Percentiles rank a stretch among this genome's conserved stretches.
These are phyloP conservation scores for Boletus speciosus DNA, from an alignment of 768 basidiomycete species.

Conservation along the genomic window DNA sequence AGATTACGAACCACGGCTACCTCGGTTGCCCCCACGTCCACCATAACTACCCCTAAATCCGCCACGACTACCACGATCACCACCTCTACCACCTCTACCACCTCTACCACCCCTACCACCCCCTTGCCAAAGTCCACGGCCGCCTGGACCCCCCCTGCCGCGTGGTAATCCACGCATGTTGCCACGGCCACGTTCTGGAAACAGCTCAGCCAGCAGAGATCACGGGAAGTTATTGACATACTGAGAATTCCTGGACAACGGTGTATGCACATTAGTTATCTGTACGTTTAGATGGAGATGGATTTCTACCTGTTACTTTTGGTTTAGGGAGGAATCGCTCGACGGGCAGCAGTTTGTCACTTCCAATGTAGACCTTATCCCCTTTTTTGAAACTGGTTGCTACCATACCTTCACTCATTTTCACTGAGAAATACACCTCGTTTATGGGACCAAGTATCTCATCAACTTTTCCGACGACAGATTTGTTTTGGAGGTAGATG, in stretches of 20 bases:
- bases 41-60: constrained; percentile 47
- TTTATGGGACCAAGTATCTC: constrained; percentile 99
- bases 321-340: constrained; percentile 97
- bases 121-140: constrained; percentile 36
- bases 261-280: background rate
- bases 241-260: constrained; percentile 28
- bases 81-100: constrained; percentile 37
- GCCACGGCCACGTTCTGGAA: constrained; percentile 46
- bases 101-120: constrained; percentile 38
- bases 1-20: constrained; percentile 48
- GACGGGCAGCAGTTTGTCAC: constrained; percentile 95
- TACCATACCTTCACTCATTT: constrained; percentile 95
- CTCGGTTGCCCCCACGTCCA: constrained; percentile 39
- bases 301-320: constrained; percentile 69
- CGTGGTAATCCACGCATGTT: constrained; percentile 23
- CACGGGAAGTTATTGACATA: constrained; percentile 5
- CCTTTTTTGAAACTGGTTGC: constrained; percentile 95
- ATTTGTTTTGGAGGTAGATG: constrained; percentile 96
- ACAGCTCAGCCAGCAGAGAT: constrained; percentile 29
- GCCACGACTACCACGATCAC: constrained; percentile 42
- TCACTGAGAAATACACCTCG: constrained; percentile 96
- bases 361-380: constrained; percentile 95
- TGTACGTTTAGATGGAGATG: constrained; percentile 11
- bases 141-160: constrained; percentile 24
- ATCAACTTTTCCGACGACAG: constrained; percentile 93